Percentiles rank a stretch among this genome's conserved stretches.
Evolutionary conservation across 306 rosid genomes (phyloP).

Genomic region (Sesbania bispinosa): DNA sequence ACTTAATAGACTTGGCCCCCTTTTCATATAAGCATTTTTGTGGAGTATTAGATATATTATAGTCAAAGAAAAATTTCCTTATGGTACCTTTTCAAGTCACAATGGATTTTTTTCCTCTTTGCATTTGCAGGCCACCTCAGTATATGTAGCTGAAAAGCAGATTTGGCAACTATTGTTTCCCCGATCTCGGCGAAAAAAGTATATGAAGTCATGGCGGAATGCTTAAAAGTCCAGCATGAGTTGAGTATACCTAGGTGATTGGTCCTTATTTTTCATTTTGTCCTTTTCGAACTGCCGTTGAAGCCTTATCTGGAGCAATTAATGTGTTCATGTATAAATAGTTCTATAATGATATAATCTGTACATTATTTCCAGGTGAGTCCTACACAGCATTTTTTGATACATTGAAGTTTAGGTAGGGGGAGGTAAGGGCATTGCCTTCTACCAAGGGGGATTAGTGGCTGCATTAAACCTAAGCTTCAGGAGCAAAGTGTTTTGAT

Average conservation of each 20-base stretch:
- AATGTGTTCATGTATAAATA: constrained; percentile 5
- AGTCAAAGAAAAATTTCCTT: not conserved
- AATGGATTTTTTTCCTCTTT: not conserved
- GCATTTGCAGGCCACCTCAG: constrained; percentile 64
- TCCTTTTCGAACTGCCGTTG: not conserved
- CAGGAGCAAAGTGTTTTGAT: not conserved
- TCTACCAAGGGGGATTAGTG: not conserved
- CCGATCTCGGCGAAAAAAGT: constrained; percentile 61
- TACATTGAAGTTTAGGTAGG: not conserved
- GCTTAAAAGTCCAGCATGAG: constrained; percentile 27
- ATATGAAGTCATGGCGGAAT: constrained; percentile 37
- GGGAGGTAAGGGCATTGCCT: not conserved
- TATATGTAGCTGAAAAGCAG: constrained; percentile 71
- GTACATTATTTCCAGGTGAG: constrained; percentile 20
- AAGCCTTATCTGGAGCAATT: constrained; percentile 15
- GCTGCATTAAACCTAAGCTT: not conserved
- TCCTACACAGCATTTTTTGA: constrained; percentile 8
- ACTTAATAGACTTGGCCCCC: not conserved
- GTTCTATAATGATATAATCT: constrained; percentile 26
- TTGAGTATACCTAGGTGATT: constrained; percentile 18
- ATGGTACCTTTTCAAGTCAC: not conserved
- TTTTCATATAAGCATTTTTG: not conserved
- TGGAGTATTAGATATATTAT: not conserved
- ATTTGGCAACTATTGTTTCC: constrained; percentile 82
- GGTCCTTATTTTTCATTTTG: not conserved